Conservation (phyloP, 2,329 filamentous ascomycete genomes). For the Aureobasidium sp. region DNA sequence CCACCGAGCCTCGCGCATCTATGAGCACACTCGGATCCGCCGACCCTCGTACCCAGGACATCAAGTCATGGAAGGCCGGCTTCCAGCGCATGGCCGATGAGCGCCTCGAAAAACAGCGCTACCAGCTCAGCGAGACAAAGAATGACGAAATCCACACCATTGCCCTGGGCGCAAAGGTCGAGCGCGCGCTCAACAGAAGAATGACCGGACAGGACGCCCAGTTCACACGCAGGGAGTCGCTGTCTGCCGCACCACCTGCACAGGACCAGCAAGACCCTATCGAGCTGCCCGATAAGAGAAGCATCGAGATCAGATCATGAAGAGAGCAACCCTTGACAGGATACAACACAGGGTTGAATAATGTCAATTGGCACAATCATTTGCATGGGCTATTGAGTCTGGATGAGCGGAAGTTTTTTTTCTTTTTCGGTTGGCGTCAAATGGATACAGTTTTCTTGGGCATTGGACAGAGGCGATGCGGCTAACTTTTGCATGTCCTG, state of each 20-base stretch:
- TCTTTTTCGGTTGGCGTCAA: not conserved
- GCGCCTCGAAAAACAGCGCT: constrained; percentile 73
- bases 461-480: not conserved
- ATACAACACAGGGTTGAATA: not conserved
- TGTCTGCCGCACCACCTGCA: constrained; percentile 19
- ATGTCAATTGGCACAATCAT: not conserved
- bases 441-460: not conserved
- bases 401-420: not conserved
- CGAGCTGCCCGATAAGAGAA: constrained; percentile 13
- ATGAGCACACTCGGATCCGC: constrained; percentile 22
- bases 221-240: constrained; percentile 50
- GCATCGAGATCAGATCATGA: constrained; percentile 8
- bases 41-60: constrained; percentile 51
- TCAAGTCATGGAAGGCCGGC: constrained; percentile 69
- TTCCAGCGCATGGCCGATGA: constrained; percentile 87
- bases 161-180: constrained; percentile 81
- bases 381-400: not conserved
- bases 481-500: not conserved
- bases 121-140: constrained; percentile 70
- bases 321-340: not conserved
- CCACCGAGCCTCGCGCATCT: constrained; percentile 19
- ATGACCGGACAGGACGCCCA: constrained; percentile 86
- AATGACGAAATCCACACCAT: constrained; percentile 75
- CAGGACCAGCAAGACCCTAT: constrained; percentile 20
- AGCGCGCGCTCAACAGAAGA: constrained; percentile 74